Evolutionary conservation across 352 stramenopile species (phyloP).

Genomic region (Phytophthora pisi): DNA sequence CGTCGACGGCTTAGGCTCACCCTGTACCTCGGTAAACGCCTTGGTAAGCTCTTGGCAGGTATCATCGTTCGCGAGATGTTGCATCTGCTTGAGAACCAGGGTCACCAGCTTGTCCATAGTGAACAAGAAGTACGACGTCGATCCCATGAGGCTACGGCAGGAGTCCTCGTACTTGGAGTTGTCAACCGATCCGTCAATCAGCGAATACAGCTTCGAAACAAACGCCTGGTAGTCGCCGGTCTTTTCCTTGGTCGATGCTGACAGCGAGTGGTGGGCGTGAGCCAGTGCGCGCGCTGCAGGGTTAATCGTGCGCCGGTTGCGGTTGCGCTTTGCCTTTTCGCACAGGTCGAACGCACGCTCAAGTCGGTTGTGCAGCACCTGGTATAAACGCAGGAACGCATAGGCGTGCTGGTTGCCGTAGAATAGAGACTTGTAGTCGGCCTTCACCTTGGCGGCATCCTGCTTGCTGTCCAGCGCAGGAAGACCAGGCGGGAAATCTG

Average conservation of each 20-base stretch:
- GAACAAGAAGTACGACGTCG: constrained; percentile 91
- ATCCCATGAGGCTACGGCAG: constrained; percentile 89
- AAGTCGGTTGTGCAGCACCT: constrained; percentile 87
- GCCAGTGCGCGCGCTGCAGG: constrained; percentile 79
- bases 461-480: constrained; percentile 65
- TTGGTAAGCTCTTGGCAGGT: constrained; percentile 82
- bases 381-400: constrained; percentile 89
- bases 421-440: constrained; percentile 57
- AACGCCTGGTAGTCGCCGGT: constrained; percentile 88
- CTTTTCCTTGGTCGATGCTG: constrained; percentile 64
- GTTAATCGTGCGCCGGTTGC: constrained; percentile 87
- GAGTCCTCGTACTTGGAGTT: constrained; percentile 90
- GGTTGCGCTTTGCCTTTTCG: constrained; percentile 87
- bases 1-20: constrained; percentile 32
- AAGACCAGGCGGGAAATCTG: constrained; percentile 76
- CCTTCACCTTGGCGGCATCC: constrained; percentile 49
- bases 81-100: constrained; percentile 89
- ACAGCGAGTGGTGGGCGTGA: constrained; percentile 66
- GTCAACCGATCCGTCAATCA: constrained; percentile 89
- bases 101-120: constrained; percentile 92
- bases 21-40: constrained; percentile 66
- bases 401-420: constrained; percentile 89
- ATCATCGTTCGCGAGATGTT: constrained; percentile 82
- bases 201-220: constrained; percentile 84
- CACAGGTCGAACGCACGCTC: constrained; percentile 83